These are phyloP conservation scores for Neurospora tetraspora DNA, from an alignment of 495 filamentous ascomycete genomes.

Conservation along the genomic window DNA sequence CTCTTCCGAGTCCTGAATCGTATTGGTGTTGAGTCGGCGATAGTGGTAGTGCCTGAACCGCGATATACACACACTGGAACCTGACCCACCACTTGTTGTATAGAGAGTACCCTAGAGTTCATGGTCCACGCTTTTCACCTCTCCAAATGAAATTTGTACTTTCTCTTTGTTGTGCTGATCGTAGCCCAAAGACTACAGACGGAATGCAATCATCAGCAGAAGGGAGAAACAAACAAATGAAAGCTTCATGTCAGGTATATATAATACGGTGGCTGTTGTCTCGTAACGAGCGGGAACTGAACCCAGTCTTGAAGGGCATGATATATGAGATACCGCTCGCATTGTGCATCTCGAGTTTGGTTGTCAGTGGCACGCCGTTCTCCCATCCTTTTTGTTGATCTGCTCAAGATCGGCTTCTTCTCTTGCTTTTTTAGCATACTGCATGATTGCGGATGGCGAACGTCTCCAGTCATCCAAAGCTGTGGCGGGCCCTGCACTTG, in stretches of 20 bases:
- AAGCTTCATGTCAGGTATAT: not conserved
- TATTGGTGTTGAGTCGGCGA: not conserved
- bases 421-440: not conserved
- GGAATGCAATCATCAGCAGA: not conserved
- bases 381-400: not conserved
- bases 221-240: not conserved
- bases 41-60: not conserved
- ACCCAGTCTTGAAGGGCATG: not conserved
- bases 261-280: not conserved
- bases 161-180: not conserved
- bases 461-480: not conserved
- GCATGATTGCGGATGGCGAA: not conserved
- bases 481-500: not conserved
- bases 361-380: not conserved
- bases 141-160: not conserved
- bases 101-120: not conserved
- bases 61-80: not conserved
- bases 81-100: not conserved
- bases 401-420: not conserved
- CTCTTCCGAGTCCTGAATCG: not conserved
- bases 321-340: not conserved
- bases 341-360: not conserved
- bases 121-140: not conserved
- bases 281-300: not conserved
- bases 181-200: not conserved